A percentile compares a stretch with the other conserved stretches of the same genome.
These are phyloP conservation scores for Tremellales sp. DNA, from an alignment of 1,284 basidiomycete species.

Conservation along the genomic window DNA sequence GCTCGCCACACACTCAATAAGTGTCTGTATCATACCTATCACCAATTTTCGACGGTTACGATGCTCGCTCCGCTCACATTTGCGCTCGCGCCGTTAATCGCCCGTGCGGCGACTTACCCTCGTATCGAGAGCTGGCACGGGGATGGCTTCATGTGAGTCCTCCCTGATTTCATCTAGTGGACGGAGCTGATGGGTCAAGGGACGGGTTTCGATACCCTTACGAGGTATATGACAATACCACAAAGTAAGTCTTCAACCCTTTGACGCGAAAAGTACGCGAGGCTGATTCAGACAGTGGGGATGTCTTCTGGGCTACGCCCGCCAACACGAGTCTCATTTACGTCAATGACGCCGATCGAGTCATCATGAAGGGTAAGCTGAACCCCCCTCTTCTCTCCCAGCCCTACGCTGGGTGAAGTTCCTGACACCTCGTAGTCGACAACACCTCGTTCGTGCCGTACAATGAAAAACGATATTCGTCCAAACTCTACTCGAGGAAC, in stretches of 20 bases:
- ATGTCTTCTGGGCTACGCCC: constrained; percentile 50
- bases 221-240: constrained; percentile 40
- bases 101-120: constrained; percentile 14
- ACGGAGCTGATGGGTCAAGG: constrained; percentile 10
- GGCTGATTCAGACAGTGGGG: constrained; percentile 53
- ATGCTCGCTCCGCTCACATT: neutral
- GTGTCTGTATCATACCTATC: too few relatives aligned
- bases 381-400: neutral
- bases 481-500: constrained; percentile 62
- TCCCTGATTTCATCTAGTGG: constrained; percentile 11
- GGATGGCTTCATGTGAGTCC: constrained; percentile 26
- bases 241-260: constrained; percentile 29
- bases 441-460: constrained; percentile 40
- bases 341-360: constrained; percentile 64
- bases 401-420: neutral
- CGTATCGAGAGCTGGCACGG: constrained; percentile 21
- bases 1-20: too few relatives aligned
- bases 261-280: neutral
- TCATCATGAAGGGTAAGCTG: constrained; percentile 71
- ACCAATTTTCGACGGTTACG: too few relatives aligned
- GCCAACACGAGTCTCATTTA: constrained; percentile 45
- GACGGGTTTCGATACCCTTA: constrained; percentile 24
- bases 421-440: constrained; percentile 21
- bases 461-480: constrained; percentile 65
- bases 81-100: neutral